Evolutionary conservation across 225 moss, liverwort and hornwort species (phyloP), one percentile per base, ranked within the genome.

Genomic region (Polytrichum formosum): DNA sequence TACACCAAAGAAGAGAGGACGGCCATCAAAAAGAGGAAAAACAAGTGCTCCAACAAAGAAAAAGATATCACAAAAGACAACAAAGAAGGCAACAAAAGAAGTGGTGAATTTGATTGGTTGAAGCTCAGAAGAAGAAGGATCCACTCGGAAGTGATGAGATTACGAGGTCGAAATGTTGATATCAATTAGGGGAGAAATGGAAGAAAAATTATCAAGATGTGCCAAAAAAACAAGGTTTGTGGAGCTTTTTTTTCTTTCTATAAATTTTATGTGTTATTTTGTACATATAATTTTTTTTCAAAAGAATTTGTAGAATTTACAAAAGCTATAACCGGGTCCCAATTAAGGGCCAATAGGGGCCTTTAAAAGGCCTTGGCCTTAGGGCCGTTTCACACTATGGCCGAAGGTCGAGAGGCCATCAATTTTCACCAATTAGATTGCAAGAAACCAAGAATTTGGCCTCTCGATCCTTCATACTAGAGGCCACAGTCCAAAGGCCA

Each of bases 1-100:
- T 67, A 67, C 66, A 67, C 19, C 33, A 67, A 67, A 67, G 29
- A 67, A 67, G 29, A 37, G 33, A 35, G 13, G 66, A 67, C 13
- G 20, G 19, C 29, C 19, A 67, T 28, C 5, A 67, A 37, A 35
- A 18, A 4, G 66, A 67, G 23, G 29, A 67, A 30, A 67, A 30
- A 23, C n/a, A 63, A 63, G 1, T 5, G 63, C 6, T 63, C 63
- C 63, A 28, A 22, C 22, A 30, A 30, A 30, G 1, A 30, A 30
- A 5, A 26, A 25, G n/a, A n/a, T n/a, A 25, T 25, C 25, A 25
- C 25, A 63, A 6, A 63, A 63, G 9, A 5, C 63, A 63, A 63
- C 63, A 63, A 63, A n/a, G n/a, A n/a, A n/a, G n/a, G n/a, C n/a
- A 63, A 6, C 63, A 63, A 63, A 63, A 0, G 63, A 63, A 63